These are phyloP conservation scores for Hibiscus trionum DNA, from an alignment of 345 rosid species.

Conservation along the genomic window DNA sequence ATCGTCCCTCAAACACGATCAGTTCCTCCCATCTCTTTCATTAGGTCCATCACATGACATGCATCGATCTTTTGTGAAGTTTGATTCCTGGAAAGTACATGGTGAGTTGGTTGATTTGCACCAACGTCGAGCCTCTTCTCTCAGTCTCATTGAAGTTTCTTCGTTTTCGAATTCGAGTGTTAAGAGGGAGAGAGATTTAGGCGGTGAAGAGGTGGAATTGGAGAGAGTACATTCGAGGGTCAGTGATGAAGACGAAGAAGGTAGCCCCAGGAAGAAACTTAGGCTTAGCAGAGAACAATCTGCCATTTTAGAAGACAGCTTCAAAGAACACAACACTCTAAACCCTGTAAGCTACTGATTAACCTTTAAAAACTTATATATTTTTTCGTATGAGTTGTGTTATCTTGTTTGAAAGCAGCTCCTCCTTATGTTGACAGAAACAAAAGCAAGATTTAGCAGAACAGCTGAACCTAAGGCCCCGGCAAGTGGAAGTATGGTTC, in stretches of 20 bases:
- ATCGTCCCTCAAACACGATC: not conserved
- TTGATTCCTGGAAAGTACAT: not conserved
- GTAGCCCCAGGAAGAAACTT: conserved; percentile 35
- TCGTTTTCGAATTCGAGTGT: conserved; percentile 30
- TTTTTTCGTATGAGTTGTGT: not conserved
- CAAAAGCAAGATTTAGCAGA: conserved; percentile 47
- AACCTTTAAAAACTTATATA: not conserved
- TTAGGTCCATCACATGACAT: not conserved
- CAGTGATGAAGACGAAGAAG: conserved; percentile 42
- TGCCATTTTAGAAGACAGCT: conserved; percentile 37
- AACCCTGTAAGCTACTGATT: conserved; percentile 41
- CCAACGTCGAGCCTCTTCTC: conserved; percentile 22
- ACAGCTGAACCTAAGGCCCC: conserved; percentile 46
- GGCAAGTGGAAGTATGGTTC: conserved; percentile 62
- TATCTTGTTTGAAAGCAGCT: not conserved
- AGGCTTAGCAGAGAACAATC: conserved; percentile 43
- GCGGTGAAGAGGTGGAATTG: conserved; percentile 21
- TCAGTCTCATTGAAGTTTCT: conserved; percentile 23
- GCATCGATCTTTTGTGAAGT: not conserved
- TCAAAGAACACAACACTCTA: conserved; percentile 44
- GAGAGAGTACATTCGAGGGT: conserved; percentile 32
- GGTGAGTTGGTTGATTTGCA: conserved; percentile 12
- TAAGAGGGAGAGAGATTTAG: conserved; percentile 27
- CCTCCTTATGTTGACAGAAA: conserved; percentile 24
- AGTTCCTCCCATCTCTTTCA: not conserved